Evolutionary conservation across 768 basidiomycete genomes (phyloP).

Genomic region (Exsudoporus frostii): DNA sequence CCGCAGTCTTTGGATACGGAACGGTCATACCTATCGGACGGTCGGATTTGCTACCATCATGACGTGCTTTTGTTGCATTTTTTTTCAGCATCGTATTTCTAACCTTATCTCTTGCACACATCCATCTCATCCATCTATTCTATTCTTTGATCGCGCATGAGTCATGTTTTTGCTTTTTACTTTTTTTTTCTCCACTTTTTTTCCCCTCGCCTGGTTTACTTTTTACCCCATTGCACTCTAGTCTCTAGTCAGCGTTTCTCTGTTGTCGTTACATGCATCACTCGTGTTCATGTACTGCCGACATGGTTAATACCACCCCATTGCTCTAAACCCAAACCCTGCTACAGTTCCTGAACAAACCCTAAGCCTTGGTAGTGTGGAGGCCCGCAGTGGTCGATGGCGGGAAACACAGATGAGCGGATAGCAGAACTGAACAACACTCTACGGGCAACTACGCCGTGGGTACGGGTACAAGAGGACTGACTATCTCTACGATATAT

Average conservation of each 20-base stretch:
- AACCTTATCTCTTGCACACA: conserved; percentile 15
- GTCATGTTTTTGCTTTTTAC: neutral
- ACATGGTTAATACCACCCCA: conserved; percentile 6
- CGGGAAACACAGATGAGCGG: too few species aligned
- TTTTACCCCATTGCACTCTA: neutral
- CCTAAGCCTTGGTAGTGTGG: too few species aligned
- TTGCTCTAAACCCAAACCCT: neutral
- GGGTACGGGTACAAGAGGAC: too few species aligned
- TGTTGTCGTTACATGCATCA: conserved; percentile 12
- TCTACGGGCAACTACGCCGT: too few species aligned
- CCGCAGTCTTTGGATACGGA: conserved; percentile 15
- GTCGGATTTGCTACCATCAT: conserved; percentile 5
- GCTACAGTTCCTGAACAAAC: too few species aligned
- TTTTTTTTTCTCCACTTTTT: too few species aligned
- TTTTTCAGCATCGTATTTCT: conserved; percentile 16
- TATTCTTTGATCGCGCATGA: conserved; percentile 1
- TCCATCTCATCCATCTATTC: neutral
- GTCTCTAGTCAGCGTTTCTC: neutral
- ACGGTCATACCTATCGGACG: conserved; percentile 3
- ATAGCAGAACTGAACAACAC: too few species aligned
- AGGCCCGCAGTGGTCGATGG: too few species aligned
- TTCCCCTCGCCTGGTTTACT: neutral
- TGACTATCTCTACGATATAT: too few species aligned
- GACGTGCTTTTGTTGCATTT: conserved; percentile 3
- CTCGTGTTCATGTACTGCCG: conserved; percentile 6